A percentile compares a stretch with the other conserved stretches of the same genome.
Conservation (phyloP, 2,329 filamentous ascomycete genomes). For the Fusarium pininemorale region DNA sequence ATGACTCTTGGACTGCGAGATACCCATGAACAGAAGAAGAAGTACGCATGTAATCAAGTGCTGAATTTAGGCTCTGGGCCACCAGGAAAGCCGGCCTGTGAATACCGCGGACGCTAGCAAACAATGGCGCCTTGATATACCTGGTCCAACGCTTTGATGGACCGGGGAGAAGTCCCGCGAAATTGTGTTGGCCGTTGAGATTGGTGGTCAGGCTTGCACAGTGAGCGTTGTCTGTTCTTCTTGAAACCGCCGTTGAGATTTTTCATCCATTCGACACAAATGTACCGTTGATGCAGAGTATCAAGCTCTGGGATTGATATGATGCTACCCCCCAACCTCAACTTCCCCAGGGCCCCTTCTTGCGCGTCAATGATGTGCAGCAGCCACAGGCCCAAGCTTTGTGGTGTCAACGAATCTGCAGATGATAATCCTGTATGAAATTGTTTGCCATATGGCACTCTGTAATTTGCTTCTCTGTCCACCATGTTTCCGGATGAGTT, state of each 20-base stretch:
- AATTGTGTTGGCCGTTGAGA: conserved; percentile 23
- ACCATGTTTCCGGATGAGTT: conserved; percentile 3
- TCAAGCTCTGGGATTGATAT: conserved; percentile 2
- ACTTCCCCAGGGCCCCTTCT: conserved; percentile 36
- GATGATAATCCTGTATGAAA: conserved; percentile 26
- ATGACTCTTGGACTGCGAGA: not conserved
- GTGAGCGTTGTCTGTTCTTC: not conserved
- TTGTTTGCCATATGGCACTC: conserved; percentile 23
- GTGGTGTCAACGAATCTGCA: conserved; percentile 18
- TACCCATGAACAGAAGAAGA: not conserved
- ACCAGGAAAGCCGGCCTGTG: conserved; percentile 10
- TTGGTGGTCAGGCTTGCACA: not conserved
- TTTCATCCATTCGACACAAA: not conserved
- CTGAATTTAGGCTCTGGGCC: conserved; percentile 4
- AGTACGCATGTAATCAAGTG: not conserved
- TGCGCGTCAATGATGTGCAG: conserved; percentile 42
- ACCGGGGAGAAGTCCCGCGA: conserved; percentile 27
- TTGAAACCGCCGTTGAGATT: conserved; percentile 3
- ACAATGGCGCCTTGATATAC: conserved; percentile 11
- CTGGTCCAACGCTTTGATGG: conserved; percentile 21
- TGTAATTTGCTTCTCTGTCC: conserved; percentile 24
- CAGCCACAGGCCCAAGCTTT: conserved; percentile 41
- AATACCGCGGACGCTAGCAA: conserved; percentile 29
- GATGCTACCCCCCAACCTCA: conserved; percentile 14
- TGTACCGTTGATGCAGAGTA: not conserved